A percentile compares a stretch with the other conserved stretches of the same genome.
Evolutionary conservation across 441 rosid species (phyloP).

Genomic region (Mallotus repandus): DNA sequence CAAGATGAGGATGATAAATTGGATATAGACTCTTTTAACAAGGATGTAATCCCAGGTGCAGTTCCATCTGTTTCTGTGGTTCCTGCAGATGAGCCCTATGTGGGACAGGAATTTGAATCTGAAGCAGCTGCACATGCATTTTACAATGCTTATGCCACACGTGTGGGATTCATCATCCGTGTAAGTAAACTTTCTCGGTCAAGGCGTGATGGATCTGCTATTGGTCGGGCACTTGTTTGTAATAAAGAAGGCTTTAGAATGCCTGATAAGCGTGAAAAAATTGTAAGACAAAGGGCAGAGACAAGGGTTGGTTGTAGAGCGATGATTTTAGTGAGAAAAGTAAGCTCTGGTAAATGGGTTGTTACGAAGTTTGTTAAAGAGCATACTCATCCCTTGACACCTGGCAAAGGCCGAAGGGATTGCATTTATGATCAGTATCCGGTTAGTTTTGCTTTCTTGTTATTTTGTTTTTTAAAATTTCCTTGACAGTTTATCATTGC

Average conservation of each 20-base stretch:
- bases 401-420: conserved; percentile 86
- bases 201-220: conserved; percentile 91
- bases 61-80: conserved; percentile 33
- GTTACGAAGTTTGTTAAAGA: conserved; percentile 90
- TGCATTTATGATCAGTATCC: conserved; percentile 97
- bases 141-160: conserved; percentile 84
- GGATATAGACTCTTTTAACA: conserved; percentile 40
- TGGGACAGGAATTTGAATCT: conserved; percentile 91
- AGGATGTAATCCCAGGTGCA: conserved; percentile 33
- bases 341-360: conserved; percentile 85
- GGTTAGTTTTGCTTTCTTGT: conserved; percentile 48
- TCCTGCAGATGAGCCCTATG: conserved; percentile 64
- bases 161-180: conserved; percentile 82
- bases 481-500: background rate
- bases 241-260: conserved; percentile 94
- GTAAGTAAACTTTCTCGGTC: conserved; percentile 96
- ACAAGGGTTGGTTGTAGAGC: conserved; percentile 99
- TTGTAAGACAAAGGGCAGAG: conserved; percentile 92
- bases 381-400: conserved; percentile 79
- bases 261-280: conserved; percentile 89
- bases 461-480: background rate
- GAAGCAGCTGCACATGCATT: conserved; percentile 95
- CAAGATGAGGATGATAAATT: conserved; percentile 48
- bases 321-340: conserved; percentile 94
- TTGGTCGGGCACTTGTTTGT: conserved; percentile 95